Percentiles rank a stretch among this genome's conserved stretches.
These are phyloP conservation scores for Phytophthora brassicae DNA, from an alignment of 352 stramenopile genomes.

Conservation along the genomic window DNA sequence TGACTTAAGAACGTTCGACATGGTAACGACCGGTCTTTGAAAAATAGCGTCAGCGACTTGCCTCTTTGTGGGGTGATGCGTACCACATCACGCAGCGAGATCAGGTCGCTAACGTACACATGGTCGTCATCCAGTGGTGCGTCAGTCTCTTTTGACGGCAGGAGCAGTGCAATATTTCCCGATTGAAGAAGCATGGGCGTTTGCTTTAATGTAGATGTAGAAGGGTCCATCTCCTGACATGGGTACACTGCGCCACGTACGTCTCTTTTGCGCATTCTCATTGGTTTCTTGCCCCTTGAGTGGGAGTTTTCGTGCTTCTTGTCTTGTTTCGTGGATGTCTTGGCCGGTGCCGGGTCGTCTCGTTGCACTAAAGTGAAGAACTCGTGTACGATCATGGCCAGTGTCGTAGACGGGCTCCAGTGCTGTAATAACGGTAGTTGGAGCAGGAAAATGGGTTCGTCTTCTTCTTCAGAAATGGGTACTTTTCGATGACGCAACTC, in stretches of 20 bases:
- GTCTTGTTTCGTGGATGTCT: constrained; percentile 9
- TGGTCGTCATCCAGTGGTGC: constrained; percentile 37
- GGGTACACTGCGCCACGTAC: constrained; percentile 68
- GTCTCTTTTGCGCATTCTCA: constrained; percentile 74
- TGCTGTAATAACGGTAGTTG: constrained; percentile 55
- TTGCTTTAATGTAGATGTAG: constrained; percentile 55
- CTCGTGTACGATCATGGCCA: constrained; percentile 71
- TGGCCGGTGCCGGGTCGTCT: constrained; percentile 42
- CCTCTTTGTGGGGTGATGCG: constrained; percentile 74
- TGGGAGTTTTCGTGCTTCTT: constrained; percentile 7
- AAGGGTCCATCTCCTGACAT: constrained; percentile 66
- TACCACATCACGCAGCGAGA: constrained; percentile 64
- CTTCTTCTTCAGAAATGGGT: constrained; percentile 16
- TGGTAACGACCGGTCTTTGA: constrained; percentile 55
- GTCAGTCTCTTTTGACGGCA: constrained; percentile 20
- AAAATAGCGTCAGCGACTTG: constrained; percentile 83
- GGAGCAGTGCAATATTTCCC: constrained; percentile 63
- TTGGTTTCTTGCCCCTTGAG: constrained; percentile 24
- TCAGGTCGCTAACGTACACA: constrained; percentile 65
- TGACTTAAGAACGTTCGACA: constrained; percentile 75
- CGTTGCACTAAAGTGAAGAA: constrained; percentile 65
- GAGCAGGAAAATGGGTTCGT: constrained; percentile 38
- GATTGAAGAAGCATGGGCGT: constrained; percentile 70
- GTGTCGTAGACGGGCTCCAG: constrained; percentile 79
- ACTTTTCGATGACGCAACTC: constrained; percentile 44